phyloP scores from a whole-genome alignment of 1,284 basidiomycete species.

The Kwoniella shivajii region DNA sequence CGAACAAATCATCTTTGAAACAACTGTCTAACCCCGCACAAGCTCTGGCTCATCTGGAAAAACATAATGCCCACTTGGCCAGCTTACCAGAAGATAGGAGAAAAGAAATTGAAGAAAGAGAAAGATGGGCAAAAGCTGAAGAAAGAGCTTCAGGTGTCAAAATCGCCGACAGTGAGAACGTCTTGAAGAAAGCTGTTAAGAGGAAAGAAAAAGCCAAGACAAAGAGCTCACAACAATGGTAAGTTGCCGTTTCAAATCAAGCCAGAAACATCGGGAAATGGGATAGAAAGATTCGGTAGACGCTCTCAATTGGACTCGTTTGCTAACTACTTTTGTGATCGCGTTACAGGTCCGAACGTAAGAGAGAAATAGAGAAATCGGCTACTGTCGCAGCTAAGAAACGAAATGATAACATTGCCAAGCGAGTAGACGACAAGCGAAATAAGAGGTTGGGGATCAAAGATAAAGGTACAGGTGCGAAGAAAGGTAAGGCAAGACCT shows the following conservation, averaged over 20 bases:
- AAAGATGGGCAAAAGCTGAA: constrained; percentile 84
- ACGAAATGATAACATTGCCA: constrained; percentile 81
- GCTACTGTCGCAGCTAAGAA: constrained; percentile 86
- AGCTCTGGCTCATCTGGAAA: constrained; percentile 75
- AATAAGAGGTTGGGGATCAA: constrained; percentile 71
- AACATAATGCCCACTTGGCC: constrained; percentile 72
- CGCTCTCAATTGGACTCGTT: neutral
- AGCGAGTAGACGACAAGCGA: constrained; percentile 72
- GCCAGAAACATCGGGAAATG: too few species aligned
- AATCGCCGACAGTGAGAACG: constrained; percentile 75
- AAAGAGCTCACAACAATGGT: constrained; percentile 84
- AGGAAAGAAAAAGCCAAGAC: constrained; percentile 82
- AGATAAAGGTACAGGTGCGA: constrained; percentile 34
- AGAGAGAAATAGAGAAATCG: constrained; percentile 68
- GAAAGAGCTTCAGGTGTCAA: constrained; percentile 82
- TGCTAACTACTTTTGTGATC: constrained; percentile 7
- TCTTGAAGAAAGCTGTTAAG: constrained; percentile 87
- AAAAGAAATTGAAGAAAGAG: constrained; percentile 71
- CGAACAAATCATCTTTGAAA: constrained; percentile 59
- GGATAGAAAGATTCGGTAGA: too few species aligned
- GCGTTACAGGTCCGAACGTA: constrained; percentile 72
- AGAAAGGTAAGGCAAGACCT: constrained; percentile 27
- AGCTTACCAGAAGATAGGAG: constrained; percentile 75
- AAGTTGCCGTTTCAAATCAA: constrained; percentile 41
- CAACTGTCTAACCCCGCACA: constrained; percentile 71